These are phyloP conservation scores for Lyophyllum decastes DNA, from an alignment of 768 basidiomycete species.

Conservation along the genomic window DNA sequence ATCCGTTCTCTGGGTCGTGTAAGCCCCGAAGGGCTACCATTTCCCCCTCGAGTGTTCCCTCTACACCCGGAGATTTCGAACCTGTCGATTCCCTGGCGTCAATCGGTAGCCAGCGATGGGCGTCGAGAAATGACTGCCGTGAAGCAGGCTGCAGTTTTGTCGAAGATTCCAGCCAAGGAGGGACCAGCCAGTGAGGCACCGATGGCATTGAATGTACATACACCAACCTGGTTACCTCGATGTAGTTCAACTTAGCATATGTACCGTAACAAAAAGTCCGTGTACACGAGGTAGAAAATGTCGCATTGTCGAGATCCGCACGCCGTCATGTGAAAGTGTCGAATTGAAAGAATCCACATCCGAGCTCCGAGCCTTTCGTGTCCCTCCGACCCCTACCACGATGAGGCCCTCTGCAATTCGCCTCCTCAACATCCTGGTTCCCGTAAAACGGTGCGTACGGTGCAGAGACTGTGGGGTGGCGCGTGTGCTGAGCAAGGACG, in stretches of 20 bases:
- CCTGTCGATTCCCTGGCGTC: constrained; percentile 31
- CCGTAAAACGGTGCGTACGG: constrained; percentile 76
- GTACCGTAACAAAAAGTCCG: not conserved
- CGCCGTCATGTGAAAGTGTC: constrained; percentile 19
- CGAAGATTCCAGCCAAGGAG: constrained; percentile 41
- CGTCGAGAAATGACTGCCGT: constrained; percentile 39
- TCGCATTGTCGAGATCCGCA: not conserved
- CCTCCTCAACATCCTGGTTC: constrained; percentile 89
- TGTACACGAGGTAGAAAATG: not conserved
- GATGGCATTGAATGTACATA: constrained; percentile 29
- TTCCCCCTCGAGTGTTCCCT: constrained; percentile 37
- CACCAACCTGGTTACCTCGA: constrained; percentile 15
- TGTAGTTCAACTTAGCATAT: not conserved
- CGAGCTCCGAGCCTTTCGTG: constrained; percentile 14
- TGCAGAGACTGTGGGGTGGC: not conserved
- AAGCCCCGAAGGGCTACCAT: constrained; percentile 35
- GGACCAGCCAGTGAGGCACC: constrained; percentile 26
- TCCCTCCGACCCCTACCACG: constrained; percentile 12
- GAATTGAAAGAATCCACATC: constrained; percentile 14
- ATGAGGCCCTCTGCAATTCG: constrained; percentile 79
- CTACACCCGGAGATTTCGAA: constrained; percentile 37
- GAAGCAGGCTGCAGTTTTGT: constrained; percentile 45
- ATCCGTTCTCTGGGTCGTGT: constrained; percentile 54
- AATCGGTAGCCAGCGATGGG: constrained; percentile 12
- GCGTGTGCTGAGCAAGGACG: not conserved